Evolutionary conservation across 2,329 filamentous ascomycete genomes (phyloP).

Genomic region (Microdochium nivale): DNA sequence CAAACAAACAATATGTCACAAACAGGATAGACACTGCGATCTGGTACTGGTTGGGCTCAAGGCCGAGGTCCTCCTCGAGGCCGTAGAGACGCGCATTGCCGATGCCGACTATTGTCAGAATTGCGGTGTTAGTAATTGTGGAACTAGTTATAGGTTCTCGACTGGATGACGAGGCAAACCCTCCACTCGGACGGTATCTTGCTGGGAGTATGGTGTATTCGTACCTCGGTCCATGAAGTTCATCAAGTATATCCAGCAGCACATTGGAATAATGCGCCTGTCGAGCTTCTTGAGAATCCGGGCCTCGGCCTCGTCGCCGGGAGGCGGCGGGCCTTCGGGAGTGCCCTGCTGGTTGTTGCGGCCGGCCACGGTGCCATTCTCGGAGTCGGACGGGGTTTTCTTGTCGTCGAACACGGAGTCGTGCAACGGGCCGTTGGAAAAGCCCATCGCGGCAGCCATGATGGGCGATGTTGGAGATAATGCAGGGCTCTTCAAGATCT

Average conservation of each 20-base stretch:
- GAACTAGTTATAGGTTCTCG: too few relatives aligned
- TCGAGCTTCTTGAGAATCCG: conserved; percentile 12
- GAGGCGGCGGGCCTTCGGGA: background rate
- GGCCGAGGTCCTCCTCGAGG: conserved; percentile 47
- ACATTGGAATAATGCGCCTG: conserved; percentile 24
- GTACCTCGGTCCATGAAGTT: conserved; percentile 40
- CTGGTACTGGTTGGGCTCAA: conserved; percentile 50
- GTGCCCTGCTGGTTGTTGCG: background rate
- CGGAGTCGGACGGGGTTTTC: background rate
- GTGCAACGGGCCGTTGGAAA: background rate
- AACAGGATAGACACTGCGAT: conserved; percentile 32
- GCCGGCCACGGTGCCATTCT: background rate
- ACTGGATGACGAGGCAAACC: background rate
- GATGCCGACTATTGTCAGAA: conserved; percentile 42
- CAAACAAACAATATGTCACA: background rate
- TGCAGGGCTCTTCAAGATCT: background rate
- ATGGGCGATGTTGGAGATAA: background rate
- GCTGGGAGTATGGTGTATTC: background rate
- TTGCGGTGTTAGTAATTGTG: too few relatives aligned
- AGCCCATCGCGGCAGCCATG: background rate
- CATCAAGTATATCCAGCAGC: conserved; percentile 47
- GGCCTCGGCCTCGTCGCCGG: background rate
- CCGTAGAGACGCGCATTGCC: conserved; percentile 55
- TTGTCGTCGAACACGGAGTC: background rate
- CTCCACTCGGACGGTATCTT: background rate